Evolutionary conservation across 2,329 filamentous ascomycete species (phyloP), one percentile per base, ranked within the genome.

Genomic region (Ophiostoma sp.): DNA sequence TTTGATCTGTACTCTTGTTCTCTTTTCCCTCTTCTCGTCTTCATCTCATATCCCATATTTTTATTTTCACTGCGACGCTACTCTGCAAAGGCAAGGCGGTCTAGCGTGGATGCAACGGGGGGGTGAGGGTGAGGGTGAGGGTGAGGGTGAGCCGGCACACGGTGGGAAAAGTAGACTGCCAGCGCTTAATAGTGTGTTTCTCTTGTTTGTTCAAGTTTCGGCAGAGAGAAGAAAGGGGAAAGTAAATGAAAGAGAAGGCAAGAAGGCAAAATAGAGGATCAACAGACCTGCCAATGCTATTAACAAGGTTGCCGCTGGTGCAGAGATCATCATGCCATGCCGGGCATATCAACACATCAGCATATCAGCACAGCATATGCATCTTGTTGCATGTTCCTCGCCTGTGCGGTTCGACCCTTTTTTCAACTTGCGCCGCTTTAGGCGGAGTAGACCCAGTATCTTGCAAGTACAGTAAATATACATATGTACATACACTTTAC

Each of bases 301-400:
- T 11, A 10, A 27, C n/a, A 57, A 57, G 52, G 23, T 57, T 39
- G 48, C 33, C 39, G 17, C 44, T 41, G 57, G 27, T 62, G 57
- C 57, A 62, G 27, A 62, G 57, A 62, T 62, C 57, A 62, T 33
- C 57, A 62, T 62, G 27, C 27, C 57, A 62, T 62, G 57, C 27
- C 27, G 23, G 57, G 13, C 20, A 27, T 60, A 20, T 17, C 20
- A 62, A 13, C 39, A 41, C 3, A 41, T 11, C 10, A 41, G 13
- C 39, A 41, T 13, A 15, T 67, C 41, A 41, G 39, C 39, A 41
- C 39, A 41, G 27, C 20, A 27, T 60, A 10, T 13, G 52, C 27
- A 31, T 62, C 57, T 54, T 13, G 17, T 66, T 64, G 31, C 57
- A 35, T 48, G 15, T 3, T 3, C 57, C 31, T 23, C 54, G 10